Evolutionary conservation across 192 early-diverging fungal genomes (phyloP), one percentile per base, ranked within the genome.

Genomic region (Podila epigama): DNA sequence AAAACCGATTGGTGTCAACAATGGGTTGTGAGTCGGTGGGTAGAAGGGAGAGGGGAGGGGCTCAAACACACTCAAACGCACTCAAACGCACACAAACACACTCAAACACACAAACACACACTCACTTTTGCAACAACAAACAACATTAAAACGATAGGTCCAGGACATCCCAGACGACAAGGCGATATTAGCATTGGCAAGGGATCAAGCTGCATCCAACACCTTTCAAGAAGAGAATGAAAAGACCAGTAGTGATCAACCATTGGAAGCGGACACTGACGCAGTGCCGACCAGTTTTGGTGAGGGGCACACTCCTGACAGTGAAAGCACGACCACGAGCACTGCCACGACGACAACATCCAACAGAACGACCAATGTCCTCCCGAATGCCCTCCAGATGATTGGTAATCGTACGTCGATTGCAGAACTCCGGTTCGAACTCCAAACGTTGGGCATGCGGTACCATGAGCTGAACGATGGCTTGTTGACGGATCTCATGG

Each of bases 401-500:
- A 25, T 62, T 15, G 39, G 58, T 2, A 56, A 64, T 27, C 62
- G 36, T 35, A 54, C 60, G 0, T 2, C 56, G 9, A 53, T 72
- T 20, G 22, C 51, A 18, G 70, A 72, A 18, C 57, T 72, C 12
- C 70, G 70, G 20, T 36, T 28, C 9, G 70, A 72, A 42, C 51
- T 72, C 4, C 70, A 72, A 36, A 32, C 62, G 1, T 60, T 72
- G 4, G 70, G 70, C 0, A 60, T 66, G 58, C 62, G 58, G 0
- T 72, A 60, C 39, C 70, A 72, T 39, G 70, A 72, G 36, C 55
- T 72, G 3, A 72, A 72, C 18, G 70, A 66, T 6, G 57, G 63
- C 20, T 44, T 72, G 7, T 32, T 72, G 0, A 66, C 56, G 7
- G 70, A 72, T 27, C 57, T 72, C 18, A 72, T 72, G 63, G 28